Conservation (phyloP, 306 rosid species). For the Rubus parviflorus region DNA sequence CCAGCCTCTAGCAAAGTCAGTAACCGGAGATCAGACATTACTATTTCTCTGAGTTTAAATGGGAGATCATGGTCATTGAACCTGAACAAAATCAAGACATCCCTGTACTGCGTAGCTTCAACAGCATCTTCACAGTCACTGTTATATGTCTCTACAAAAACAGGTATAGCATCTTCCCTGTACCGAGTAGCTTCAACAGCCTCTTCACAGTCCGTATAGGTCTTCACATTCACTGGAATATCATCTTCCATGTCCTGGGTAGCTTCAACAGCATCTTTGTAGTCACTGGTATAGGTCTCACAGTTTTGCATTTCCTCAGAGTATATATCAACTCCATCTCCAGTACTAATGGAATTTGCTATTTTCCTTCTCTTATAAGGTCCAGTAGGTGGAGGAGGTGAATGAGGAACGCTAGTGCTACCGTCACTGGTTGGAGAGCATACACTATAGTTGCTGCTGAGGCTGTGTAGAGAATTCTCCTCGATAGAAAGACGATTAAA, state of each 20-base stretch:
- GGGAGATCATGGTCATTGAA: conserved; percentile 85
- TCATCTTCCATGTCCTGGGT: conserved; percentile 51
- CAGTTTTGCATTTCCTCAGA: conserved; percentile 31
- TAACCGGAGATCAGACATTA: conserved; percentile 79
- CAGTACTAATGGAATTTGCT: conserved; percentile 33
- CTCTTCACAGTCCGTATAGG: conserved; percentile 35
- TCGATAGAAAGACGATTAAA: conserved; percentile 27
- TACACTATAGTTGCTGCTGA: conserved; percentile 30
- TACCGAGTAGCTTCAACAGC: conserved; percentile 54
- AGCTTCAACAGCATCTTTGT: conserved; percentile 49
- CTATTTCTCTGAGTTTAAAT: conserved; percentile 61
- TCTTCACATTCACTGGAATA: conserved; percentile 3
- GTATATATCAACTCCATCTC: conserved; percentile 39
- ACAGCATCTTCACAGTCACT: conserved; percentile 42
- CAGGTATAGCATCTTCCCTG: conserved; percentile 36
- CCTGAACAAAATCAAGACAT: conserved; percentile 71
- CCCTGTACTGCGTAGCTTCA: conserved; percentile 70
- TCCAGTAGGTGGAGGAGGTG: conserved; percentile 76
- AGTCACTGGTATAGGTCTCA: conserved; percentile 17
- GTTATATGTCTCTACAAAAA: not conserved
- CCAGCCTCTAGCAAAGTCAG: conserved; percentile 95
- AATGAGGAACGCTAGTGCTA: conserved; percentile 33
- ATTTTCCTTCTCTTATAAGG: conserved; percentile 79
- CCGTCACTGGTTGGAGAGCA: conserved; percentile 36
- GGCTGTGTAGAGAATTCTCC: conserved; percentile 35